A percentile compares a stretch with the other conserved stretches of the same genome.
phyloP scores from a whole-genome alignment of 1,284 basidiomycete species.

The Ustilago bromivora region DNA sequence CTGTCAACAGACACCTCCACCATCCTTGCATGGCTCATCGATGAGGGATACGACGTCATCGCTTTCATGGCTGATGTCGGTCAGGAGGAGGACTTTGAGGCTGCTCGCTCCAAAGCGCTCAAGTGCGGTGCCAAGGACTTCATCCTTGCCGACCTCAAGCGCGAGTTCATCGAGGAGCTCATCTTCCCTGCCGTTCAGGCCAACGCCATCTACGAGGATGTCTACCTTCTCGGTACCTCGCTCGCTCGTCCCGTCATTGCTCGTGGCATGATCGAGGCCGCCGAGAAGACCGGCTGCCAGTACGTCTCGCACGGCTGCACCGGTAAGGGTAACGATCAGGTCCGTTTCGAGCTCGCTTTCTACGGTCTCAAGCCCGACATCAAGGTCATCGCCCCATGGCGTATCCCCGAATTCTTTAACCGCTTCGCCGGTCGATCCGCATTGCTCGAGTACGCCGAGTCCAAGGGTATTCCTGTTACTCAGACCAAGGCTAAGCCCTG shows the following conservation, averaged over 20 bases:
- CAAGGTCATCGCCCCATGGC: conserved; percentile 99
- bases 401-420: conserved; percentile 95
- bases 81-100: conserved; percentile 97
- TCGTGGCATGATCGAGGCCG: conserved; percentile 96
- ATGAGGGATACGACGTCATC: conserved; percentile 95
- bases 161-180: conserved; percentile 94
- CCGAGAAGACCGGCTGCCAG: conserved; percentile 77
- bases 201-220: conserved; percentile 99
- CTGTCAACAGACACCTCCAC: conserved; percentile 64
- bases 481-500: conserved; percentile 98
- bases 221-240: conserved; percentile 97
- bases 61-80: conserved; percentile 99
- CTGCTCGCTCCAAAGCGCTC: conserved; percentile 90
- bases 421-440: conserved; percentile 95
- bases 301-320: conserved; percentile 99
- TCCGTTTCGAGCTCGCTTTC: conserved; percentile 98
- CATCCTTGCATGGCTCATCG: conserved; percentile 75
- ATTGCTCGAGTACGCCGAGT: conserved; percentile 87
- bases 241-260: conserved; percentile 98
- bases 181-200: conserved; percentile 97
- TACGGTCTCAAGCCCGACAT: conserved; percentile 98
- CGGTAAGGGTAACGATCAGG: conserved; percentile 99
- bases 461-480: conserved; percentile 90
- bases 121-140: conserved; percentile 94
- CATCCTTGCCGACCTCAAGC: conserved; percentile 91